These are phyloP conservation scores for Globisporangium okanoganense DNA, from an alignment of 352 stramenopile genomes.

Conservation along the genomic window DNA sequence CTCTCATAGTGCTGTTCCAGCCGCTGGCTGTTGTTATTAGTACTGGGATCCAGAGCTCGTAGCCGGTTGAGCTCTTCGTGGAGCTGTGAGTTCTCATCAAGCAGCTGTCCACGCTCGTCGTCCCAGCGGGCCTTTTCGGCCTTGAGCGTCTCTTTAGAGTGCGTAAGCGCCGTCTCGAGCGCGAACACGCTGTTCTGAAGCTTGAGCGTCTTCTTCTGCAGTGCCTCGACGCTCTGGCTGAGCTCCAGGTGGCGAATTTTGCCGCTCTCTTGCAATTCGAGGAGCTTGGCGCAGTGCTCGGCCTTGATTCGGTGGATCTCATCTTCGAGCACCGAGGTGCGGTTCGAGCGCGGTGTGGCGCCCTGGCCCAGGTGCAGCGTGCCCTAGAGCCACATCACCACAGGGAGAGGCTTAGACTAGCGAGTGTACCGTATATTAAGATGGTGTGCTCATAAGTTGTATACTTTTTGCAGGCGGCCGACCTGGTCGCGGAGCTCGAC, in stretches of 20 bases:
- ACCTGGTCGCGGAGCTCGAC: constrained; percentile 53
- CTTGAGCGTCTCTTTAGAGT: constrained; percentile 34
- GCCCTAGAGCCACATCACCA: constrained; percentile 21
- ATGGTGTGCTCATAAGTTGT: no score
- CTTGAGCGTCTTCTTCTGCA: constrained; percentile 37
- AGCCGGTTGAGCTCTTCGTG: constrained; percentile 16
- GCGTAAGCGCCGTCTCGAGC: constrained; percentile 33
- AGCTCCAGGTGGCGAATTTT: constrained; percentile 31
- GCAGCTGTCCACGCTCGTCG: constrained; percentile 22
- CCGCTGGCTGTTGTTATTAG: background rate
- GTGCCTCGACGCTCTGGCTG: constrained; percentile 19
- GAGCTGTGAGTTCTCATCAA: constrained; percentile 18
- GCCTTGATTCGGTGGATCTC: constrained; percentile 54
- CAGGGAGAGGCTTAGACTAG: background rate
- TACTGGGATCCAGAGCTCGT: background rate
- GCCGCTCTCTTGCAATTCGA: constrained; percentile 31
- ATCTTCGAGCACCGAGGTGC: constrained; percentile 45
- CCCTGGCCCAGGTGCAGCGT: constrained; percentile 45
- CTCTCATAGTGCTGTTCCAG: background rate
- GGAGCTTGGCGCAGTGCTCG: constrained; percentile 32
- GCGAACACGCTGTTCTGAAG: constrained; percentile 55
- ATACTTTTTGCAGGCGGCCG: constrained; percentile 42
- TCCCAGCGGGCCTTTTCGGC: constrained; percentile 31
- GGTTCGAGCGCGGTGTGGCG: constrained; percentile 27
- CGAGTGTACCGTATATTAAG: background rate